phyloP scores from a whole-genome alignment of 345 rosid genomes.

The Eutrema japonicum region DNA sequence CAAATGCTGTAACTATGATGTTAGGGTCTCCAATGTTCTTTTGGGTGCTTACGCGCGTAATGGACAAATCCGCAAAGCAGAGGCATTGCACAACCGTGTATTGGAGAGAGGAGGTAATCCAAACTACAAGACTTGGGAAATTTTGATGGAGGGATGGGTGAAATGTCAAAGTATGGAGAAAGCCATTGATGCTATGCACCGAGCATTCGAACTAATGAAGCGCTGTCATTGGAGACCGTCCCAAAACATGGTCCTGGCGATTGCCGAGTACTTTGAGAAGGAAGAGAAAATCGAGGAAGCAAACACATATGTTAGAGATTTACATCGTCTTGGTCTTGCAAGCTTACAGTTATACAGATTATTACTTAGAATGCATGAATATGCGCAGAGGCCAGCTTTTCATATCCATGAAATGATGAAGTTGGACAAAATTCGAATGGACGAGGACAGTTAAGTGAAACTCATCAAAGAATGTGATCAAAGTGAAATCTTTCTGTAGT shows the following conservation, averaged over 20 bases:
- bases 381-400: slow-evolving; percentile 47
- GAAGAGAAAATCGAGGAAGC: slow-evolving; percentile 56
- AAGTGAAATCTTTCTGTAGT: background rate
- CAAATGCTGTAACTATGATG: slow-evolving; percentile 50
- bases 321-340: slow-evolving; percentile 55
- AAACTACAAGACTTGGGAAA: slow-evolving; percentile 83
- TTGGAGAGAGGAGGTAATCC: slow-evolving; percentile 64
- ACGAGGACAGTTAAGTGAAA: slow-evolving; percentile 31
- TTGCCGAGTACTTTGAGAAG: slow-evolving; percentile 59
- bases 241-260: slow-evolving; percentile 44
- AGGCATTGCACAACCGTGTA: slow-evolving; percentile 50
- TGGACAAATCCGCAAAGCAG: slow-evolving; percentile 52
- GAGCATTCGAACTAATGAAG: slow-evolving; percentile 50
- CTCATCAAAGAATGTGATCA: background rate
- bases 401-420: slow-evolving; percentile 62
- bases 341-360: slow-evolving; percentile 54
- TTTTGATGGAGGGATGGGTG: slow-evolving; percentile 68
- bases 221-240: slow-evolving; percentile 64
- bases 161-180: slow-evolving; percentile 54
- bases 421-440: slow-evolving; percentile 50
- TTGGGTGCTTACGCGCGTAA: slow-evolving; percentile 57
- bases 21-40: slow-evolving; percentile 64
- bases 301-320: slow-evolving; percentile 44
- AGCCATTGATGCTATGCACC: slow-evolving; percentile 60
- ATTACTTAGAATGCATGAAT: slow-evolving; percentile 53